Evolutionary conservation across 306 rosid genomes (phyloP).

Genomic region (Trifolium pratense): DNA sequence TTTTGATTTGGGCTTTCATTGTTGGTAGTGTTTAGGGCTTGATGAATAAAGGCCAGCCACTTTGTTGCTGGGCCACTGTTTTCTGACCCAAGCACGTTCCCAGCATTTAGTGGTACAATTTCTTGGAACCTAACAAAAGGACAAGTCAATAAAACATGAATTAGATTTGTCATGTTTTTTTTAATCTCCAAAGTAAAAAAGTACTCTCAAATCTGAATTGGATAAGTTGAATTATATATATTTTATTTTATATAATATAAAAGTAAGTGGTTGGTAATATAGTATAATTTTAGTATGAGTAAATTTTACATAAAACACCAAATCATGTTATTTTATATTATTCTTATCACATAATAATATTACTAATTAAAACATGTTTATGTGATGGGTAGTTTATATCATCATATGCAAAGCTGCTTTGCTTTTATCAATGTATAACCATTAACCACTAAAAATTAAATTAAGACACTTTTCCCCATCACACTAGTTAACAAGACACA

Average conservation of each 20-base stretch:
- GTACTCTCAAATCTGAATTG: not conserved
- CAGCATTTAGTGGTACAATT: slow-evolving; percentile 88
- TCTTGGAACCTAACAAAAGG: slow-evolving; percentile 76
- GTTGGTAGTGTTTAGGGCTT: slow-evolving; percentile 55
- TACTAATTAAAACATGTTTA: not conserved
- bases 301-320: not conserved
- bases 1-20: slow-evolving; percentile 6
- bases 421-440: too few relatives aligned
- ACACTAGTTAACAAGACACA: too few relatives aligned
- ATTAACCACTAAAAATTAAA: too few relatives aligned
- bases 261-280: not conserved
- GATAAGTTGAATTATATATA: not conserved
- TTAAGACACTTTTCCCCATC: too few relatives aligned
- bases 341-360: not conserved
- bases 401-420: too few relatives aligned
- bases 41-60: slow-evolving; percentile 69
- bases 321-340: not conserved
- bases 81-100: slow-evolving; percentile 86
- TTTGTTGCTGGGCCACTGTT: slow-evolving; percentile 76
- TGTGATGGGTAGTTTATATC: not conserved
- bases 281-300: not conserved
- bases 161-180: not conserved
- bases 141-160: not conserved
- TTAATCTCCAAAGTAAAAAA: not conserved
- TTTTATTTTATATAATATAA: not conserved